These are phyloP conservation scores for Clavispora asparagi DNA, from an alignment of 805 yeast species.

Conservation along the genomic window DNA sequence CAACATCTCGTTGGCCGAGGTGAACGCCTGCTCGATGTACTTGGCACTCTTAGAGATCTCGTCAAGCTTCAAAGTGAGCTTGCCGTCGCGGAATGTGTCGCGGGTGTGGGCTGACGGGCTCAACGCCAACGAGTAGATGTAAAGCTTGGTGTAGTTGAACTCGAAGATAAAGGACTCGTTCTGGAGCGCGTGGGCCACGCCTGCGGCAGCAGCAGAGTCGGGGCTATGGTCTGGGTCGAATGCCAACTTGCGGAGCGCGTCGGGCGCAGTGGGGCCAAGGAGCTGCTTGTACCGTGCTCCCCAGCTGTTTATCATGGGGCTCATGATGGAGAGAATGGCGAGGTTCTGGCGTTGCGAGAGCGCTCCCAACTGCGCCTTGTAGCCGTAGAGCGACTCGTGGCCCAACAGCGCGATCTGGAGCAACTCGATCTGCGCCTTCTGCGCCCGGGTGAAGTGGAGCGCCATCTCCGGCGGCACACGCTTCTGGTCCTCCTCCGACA, in stretches of 20 bases:
- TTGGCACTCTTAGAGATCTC: constrained; percentile 69
- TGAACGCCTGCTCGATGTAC: constrained; percentile 76
- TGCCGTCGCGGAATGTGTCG: constrained; percentile 8
- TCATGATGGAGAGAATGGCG: constrained; percentile 63
- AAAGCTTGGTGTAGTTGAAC: constrained; percentile 76
- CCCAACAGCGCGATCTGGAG: constrained; percentile 76
- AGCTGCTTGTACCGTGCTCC: constrained; percentile 41
- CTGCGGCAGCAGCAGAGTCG: neutral
- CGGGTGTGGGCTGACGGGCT: constrained; percentile 31
- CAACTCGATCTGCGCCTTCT: constrained; percentile 75
- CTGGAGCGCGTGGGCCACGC: constrained; percentile 36
- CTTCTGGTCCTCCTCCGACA: constrained; percentile 30
- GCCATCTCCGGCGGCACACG: constrained; percentile 20
- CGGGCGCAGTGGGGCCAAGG: constrained; percentile 45
- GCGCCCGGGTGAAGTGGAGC: constrained; percentile 54
- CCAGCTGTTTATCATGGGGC: constrained; percentile 81
- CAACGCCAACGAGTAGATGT: constrained; percentile 78
- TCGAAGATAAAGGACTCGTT: constrained; percentile 74
- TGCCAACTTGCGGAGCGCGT: constrained; percentile 28
- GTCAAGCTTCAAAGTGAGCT: constrained; percentile 46
- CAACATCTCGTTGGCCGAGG: constrained; percentile 76
- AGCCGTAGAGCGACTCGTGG: constrained; percentile 76
- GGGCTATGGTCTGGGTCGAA: constrained; percentile 32
- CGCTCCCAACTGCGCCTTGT: constrained; percentile 48
- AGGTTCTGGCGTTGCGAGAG: constrained; percentile 60